Conservation (phyloP, 306 rosid genomes). For the Carpinus viminea region DNA sequence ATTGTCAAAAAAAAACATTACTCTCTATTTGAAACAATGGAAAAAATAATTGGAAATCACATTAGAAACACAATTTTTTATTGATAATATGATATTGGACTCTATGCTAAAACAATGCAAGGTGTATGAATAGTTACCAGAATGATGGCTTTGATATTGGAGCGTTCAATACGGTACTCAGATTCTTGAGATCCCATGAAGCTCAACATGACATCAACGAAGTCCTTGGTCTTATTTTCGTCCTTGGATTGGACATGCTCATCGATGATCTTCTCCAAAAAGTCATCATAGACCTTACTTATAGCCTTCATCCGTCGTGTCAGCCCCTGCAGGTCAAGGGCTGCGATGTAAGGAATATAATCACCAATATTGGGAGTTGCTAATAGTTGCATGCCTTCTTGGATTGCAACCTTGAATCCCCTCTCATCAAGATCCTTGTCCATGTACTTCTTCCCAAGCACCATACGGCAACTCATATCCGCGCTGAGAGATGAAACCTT, state of each 20-base stretch:
- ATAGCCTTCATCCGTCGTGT: constrained; percentile 42
- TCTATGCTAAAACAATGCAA: not conserved
- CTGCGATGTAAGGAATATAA: constrained; percentile 48
- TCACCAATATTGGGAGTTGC: constrained; percentile 47
- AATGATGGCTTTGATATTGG: constrained; percentile 32
- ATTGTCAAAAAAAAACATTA: not conserved
- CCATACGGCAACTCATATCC: constrained; percentile 30
- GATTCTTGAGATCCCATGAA: constrained; percentile 39
- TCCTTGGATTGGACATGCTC: constrained; percentile 47
- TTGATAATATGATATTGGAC: no score
- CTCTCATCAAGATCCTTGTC: constrained; percentile 26
- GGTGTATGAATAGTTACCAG: constrained; percentile 3
- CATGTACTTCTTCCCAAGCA: constrained; percentile 36
- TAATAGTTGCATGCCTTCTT: not conserved
- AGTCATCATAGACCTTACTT: constrained; percentile 45
- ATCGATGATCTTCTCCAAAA: constrained; percentile 60
- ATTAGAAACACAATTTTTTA: no score
- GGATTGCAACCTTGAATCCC: constrained; percentile 23
- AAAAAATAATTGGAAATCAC: no score
- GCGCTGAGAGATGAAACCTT: constrained; percentile 17
- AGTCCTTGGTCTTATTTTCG: constrained; percentile 45
- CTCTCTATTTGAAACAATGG: not conserved
- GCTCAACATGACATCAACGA: constrained; percentile 61
- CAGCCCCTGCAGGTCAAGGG: constrained; percentile 61
- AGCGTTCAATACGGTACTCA: constrained; percentile 20